These are phyloP conservation scores for Xylaria acuta DNA, from an alignment of 495 filamentous ascomycete genomes.

Conservation along the genomic window DNA sequence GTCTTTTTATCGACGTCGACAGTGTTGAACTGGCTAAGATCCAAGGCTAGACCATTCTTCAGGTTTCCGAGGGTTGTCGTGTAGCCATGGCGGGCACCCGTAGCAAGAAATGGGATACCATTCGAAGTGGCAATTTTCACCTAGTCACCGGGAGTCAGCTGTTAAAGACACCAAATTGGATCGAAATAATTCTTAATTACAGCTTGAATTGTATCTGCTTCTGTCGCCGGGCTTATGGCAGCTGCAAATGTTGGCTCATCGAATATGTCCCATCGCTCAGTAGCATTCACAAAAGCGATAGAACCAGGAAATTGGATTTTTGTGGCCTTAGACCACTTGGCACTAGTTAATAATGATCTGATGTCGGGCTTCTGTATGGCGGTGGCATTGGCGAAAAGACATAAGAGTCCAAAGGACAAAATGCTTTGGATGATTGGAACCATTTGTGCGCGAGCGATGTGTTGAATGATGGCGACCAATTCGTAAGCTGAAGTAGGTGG, in stretches of 20 bases:
- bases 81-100: slow-evolving; percentile 39
- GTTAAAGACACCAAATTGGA: background rate
- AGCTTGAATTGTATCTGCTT: background rate
- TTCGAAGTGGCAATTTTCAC: slow-evolving; percentile 20
- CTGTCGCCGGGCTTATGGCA: background rate
- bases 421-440: background rate
- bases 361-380: background rate
- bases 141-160: background rate
- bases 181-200: background rate
- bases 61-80: slow-evolving; percentile 14
- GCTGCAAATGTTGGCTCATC: background rate
- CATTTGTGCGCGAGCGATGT: background rate
- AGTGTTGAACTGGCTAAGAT: slow-evolving; percentile 37
- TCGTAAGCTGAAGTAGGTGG: background rate
- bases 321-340: background rate
- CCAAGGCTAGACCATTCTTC: slow-evolving; percentile 30
- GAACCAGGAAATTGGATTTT: background rate
- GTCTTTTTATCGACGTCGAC: slow-evolving; percentile 30
- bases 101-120: slow-evolving; percentile 39
- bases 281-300: background rate
- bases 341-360: background rate
- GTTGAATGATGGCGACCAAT: background rate
- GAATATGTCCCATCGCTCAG: background rate
- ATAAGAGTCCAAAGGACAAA: background rate
- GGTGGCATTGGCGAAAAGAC: background rate